Base-by-base conservation (phyloP, 371 early-diverging fungal genomes). In the Chytridiales sp. region DNA sequence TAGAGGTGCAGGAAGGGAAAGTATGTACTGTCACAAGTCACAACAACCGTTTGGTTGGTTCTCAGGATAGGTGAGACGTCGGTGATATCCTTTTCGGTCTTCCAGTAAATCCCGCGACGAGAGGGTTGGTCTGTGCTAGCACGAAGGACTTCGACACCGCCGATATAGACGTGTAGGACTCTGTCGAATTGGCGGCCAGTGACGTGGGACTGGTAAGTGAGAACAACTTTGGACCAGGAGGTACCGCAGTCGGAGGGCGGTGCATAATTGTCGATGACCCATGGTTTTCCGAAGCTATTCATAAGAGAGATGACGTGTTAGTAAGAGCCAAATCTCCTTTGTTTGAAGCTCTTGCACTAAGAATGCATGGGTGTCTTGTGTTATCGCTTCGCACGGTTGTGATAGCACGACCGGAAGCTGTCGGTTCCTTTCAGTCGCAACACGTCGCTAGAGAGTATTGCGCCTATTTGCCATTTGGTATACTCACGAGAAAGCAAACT, bases 401-500 rank as follows among this genome's bases (percentile, higher is more conserved):
- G n/a, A n/a, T n/a, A n/a, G 38, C 38, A 53, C 4, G 24, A 40
- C 31, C 36, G 24, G 17, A 4, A 53, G 11, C 26, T 46, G n/a
- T 46, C 38, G 38, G 38, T 38, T 38, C 38, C 38, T n/a, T n/a
- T n/a, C n/a, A n/a, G n/a, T n/a, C n/a, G n/a, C n/a, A n/a, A n/a
- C n/a, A n/a, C n/a, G n/a, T n/a, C n/a, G n/a, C n/a, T n/a, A n/a
- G n/a, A n/a, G n/a, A n/a, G n/a, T n/a, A n/a, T n/a, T n/a, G n/a
- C n/a, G 11, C 38, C 11, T 17, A 17, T 38, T 17, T 17, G 17
- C 11, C 8, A 38, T 11, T 13, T 26, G 8, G 21, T 21, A 46
- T 15, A 53, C 53, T 48, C 41, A 59, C 55, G 61, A 60, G 54
- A 48, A 55, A 4, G 69, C 64, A 42, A 68, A 68, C 3, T 59